Conservation (phyloP, 192 early-diverging fungal species). For the Backusella circina region DNA sequence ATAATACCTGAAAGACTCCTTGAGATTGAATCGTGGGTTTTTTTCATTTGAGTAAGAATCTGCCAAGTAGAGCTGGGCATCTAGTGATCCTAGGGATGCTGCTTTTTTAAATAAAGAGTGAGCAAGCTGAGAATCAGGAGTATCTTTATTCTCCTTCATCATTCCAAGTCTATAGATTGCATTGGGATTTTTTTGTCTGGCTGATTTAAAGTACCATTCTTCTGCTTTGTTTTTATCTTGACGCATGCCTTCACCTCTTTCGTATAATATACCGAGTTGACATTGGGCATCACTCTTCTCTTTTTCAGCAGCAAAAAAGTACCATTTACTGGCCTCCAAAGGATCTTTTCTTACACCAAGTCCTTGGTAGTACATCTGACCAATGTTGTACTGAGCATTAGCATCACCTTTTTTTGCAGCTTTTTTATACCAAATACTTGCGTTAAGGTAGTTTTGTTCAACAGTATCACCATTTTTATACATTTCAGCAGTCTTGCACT, state of each 20-base stretch:
- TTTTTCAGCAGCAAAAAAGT: not conserved
- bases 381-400: slow-evolving; percentile 19
- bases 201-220: not conserved
- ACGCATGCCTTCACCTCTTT: not conserved
- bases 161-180: not conserved
- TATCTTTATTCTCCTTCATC: not conserved
- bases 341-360: not conserved
- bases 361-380: slow-evolving; percentile 6
- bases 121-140: not conserved
- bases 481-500: no score
- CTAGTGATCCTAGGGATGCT: not conserved
- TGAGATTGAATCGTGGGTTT: slow-evolving; percentile 11
- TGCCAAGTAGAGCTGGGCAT: not conserved
- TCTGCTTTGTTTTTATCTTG: not conserved
- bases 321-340: not conserved
- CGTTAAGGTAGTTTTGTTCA: not conserved
- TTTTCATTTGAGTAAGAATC: not conserved
- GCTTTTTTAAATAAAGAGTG: not conserved
- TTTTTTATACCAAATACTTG: slow-evolving; percentile 30
- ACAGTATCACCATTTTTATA: not conserved
- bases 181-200: not conserved
- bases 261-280: not conserved
- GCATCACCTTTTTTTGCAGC: slow-evolving; percentile 19
- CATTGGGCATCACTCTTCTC: not conserved
- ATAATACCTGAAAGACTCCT: slow-evolving; percentile 26